Conservation (phyloP, 495 filamentous ascomycete species). For the Tuber microsphaerosporum region DNA sequence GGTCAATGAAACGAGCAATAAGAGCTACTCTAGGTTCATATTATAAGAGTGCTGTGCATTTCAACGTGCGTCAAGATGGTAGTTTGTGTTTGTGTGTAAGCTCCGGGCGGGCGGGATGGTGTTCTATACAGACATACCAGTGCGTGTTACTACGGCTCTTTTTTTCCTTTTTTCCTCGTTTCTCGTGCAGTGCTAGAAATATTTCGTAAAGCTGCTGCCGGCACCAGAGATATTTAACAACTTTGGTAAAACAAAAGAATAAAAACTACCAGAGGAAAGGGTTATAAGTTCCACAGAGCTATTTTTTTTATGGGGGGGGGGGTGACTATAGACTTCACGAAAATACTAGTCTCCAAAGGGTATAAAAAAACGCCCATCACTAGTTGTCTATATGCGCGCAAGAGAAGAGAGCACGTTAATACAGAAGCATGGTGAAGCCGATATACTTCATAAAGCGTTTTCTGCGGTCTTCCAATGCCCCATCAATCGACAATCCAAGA, state of each 20-base stretch:
- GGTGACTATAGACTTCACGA: not conserved
- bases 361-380: not conserved
- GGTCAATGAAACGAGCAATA: no score
- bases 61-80: no score
- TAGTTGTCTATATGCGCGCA: not conserved
- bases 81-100: no score
- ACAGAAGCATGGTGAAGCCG: not conserved
- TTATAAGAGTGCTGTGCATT: no score
- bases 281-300: not conserved
- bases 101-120: no score
- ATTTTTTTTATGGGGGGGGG: not conserved
- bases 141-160: no score
- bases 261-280: not conserved
- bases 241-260: not conserved
- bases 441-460: constrained; percentile 15
- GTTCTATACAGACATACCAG: no score
- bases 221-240: not conserved
- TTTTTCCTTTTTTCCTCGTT: no score
- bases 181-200: not conserved
- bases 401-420: not conserved
- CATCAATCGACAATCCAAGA: constrained; percentile 10
- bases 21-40: no score
- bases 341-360: not conserved
- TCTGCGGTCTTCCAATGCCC: not conserved
- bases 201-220: not conserved